Evolutionary conservation across 1,284 basidiomycete genomes (phyloP).

Genomic region (Irpex sp.): DNA sequence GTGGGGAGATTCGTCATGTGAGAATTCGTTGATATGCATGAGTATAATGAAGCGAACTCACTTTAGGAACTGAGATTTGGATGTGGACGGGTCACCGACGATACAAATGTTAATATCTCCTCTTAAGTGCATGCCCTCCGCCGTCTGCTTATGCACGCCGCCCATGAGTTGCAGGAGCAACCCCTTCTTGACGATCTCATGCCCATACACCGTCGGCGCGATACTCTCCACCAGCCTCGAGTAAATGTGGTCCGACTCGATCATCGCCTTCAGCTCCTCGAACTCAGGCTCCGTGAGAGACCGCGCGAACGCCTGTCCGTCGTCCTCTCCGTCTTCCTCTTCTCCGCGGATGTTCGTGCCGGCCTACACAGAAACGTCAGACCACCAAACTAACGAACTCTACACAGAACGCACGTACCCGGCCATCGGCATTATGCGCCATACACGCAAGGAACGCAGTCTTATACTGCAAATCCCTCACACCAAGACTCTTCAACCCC

Average conservation of each 20-base stretch:
- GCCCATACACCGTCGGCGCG: conserved; percentile 97
- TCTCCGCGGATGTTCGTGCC: conserved; percentile 87
- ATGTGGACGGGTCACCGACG: conserved; percentile 94
- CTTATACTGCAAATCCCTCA: conserved; percentile 95
- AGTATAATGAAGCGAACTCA: too few relatives aligned
- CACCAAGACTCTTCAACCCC: conserved; percentile 91
- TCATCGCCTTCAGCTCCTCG: conserved; percentile 93
- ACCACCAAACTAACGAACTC: neutral
- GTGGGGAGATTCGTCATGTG: too few relatives aligned
- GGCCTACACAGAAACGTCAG: conserved; percentile 38
- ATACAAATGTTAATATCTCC: conserved; percentile 99
- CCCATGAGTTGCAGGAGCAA: conserved; percentile 97
- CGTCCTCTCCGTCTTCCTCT: conserved; percentile 72
- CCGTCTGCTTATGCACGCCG: conserved; percentile 95
- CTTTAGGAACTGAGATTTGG: conserved; percentile 99
- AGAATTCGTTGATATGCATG: too few relatives aligned
- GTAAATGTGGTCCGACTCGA: conserved; percentile 91
- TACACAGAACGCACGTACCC: conserved; percentile 45
- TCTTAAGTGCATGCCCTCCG: conserved; percentile 94
- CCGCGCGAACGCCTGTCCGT: conserved; percentile 76
- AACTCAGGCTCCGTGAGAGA: conserved; percentile 92
- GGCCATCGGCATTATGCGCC: conserved; percentile 86
- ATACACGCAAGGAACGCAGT: conserved; percentile 98
- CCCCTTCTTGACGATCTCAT: conserved; percentile 98
- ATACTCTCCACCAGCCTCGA: conserved; percentile 90